These are phyloP conservation scores for Populus davidiana DNA, from an alignment of 345 rosid species.

Conservation along the genomic window DNA sequence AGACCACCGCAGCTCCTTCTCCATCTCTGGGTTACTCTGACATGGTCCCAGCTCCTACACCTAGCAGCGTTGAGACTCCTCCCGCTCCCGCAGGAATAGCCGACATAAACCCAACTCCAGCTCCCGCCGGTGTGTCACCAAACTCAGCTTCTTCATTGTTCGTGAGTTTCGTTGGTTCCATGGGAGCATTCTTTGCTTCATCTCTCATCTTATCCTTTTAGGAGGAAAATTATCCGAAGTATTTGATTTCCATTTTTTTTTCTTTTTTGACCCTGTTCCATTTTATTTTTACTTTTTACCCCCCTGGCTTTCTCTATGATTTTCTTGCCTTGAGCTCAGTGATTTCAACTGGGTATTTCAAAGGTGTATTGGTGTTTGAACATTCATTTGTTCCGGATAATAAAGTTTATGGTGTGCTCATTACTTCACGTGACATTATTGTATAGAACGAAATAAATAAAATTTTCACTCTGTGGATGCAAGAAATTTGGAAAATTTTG, in stretches of 20 bases:
- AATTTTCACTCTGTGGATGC: not conserved
- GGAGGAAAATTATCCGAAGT: not conserved
- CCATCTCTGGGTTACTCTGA: slow-evolving; percentile 20
- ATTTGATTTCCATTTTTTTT: not conserved
- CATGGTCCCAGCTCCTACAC: slow-evolving; percentile 44
- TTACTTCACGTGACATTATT: slow-evolving; percentile 8
- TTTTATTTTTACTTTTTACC: not conserved
- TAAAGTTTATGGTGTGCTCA: slow-evolving; percentile 21
- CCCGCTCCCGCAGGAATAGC: slow-evolving; percentile 42
- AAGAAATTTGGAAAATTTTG: not conserved
- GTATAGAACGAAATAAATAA: slow-evolving; percentile 24
- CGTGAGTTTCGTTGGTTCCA: slow-evolving; percentile 24
- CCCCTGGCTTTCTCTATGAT: slow-evolving; percentile 17
- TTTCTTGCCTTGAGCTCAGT: slow-evolving; percentile 14
- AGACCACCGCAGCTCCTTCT: slow-evolving; percentile 20
- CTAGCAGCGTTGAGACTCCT: slow-evolving; percentile 46
- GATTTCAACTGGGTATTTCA: not conserved
- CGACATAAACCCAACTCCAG: slow-evolving; percentile 49
- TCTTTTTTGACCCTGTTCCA: not conserved
- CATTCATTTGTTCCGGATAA: slow-evolving; percentile 19
- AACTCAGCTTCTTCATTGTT: slow-evolving; percentile 42
- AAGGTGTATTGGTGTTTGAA: not conserved
- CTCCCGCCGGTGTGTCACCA: slow-evolving; percentile 36
- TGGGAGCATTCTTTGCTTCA: slow-evolving; percentile 54
- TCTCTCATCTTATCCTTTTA: slow-evolving; percentile 37